These are phyloP conservation scores for Penicillium sp. DNA, from an alignment of 2,329 filamentous ascomycete species.

Conservation along the genomic window DNA sequence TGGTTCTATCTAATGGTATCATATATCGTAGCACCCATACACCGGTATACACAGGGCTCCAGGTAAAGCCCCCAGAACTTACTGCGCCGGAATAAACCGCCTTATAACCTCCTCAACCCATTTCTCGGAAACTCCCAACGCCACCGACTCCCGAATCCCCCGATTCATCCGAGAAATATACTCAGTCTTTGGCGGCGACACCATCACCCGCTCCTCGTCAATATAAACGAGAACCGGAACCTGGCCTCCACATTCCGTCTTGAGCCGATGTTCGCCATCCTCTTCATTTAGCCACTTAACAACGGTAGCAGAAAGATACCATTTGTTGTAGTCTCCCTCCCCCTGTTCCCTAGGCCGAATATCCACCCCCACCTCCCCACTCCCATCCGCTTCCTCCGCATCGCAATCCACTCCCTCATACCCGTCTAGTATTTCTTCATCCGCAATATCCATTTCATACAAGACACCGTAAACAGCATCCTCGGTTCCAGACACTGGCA, in stretches of 20 bases:
- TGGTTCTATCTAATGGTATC: background rate
- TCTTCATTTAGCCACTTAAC: slow-evolving; percentile 33
- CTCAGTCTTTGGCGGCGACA: slow-evolving; percentile 36
- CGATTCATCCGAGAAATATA: slow-evolving; percentile 46
- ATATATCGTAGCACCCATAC: background rate
- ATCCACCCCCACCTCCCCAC: slow-evolving; percentile 7
- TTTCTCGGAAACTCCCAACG: slow-evolving; percentile 32
- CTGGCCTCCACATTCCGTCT: slow-evolving; percentile 5
- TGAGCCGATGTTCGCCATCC: slow-evolving; percentile 12
- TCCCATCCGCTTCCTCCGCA: slow-evolving; percentile 9
- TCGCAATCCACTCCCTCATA: slow-evolving; percentile 39
- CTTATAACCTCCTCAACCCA: slow-evolving; percentile 44
- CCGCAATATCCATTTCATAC: slow-evolving; percentile 40
- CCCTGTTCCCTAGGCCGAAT: slow-evolving; percentile 36
- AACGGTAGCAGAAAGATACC: slow-evolving; percentile 33
- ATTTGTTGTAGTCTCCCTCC: slow-evolving; percentile 39
- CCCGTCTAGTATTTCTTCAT: slow-evolving; percentile 39
- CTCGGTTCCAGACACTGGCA: slow-evolving; percentile 23
- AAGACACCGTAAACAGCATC: slow-evolving; percentile 41
- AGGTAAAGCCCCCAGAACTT: background rate
- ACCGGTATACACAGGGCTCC: background rate
- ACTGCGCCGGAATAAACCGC: slow-evolving; percentile 34
- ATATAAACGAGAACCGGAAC: slow-evolving; percentile 42
- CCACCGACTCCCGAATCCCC: slow-evolving; percentile 40
- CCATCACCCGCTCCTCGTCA: slow-evolving; percentile 38